These are phyloP conservation scores for Trebouxia sp. DNA, from an alignment of 139 green algal genomes.

Conservation along the genomic window DNA sequence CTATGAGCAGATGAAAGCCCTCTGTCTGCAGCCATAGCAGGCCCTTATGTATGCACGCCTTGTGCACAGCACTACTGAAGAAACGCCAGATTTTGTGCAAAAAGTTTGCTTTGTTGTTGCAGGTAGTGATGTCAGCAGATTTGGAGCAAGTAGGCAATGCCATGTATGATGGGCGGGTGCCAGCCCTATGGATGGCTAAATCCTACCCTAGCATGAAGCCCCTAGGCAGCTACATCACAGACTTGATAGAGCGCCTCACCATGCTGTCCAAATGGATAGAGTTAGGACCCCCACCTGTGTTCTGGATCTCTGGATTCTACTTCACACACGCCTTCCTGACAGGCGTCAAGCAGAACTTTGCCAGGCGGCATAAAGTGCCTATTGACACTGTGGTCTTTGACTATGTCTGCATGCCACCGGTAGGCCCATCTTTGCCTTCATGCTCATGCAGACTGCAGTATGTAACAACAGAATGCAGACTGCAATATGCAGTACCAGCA, in stretches of 20 bases:
- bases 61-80: too few relatives aligned
- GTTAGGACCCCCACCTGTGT: constrained; percentile 63
- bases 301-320: constrained; percentile 86
- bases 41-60: too few relatives aligned
- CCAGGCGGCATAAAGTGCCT: constrained; percentile 47
- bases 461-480: background rate
- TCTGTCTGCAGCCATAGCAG: too few relatives aligned
- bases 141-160: constrained; percentile 52
- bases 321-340: constrained; percentile 86
- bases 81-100: too few relatives aligned
- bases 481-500: background rate
- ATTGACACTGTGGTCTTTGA: constrained; percentile 55
- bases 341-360: constrained; percentile 59
- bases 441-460: background rate
- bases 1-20: too few relatives aligned
- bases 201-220: constrained; percentile 77
- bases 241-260: constrained; percentile 64
- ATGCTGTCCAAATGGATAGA: constrained; percentile 69
- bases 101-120: too few relatives aligned
- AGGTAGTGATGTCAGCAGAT: constrained; percentile 73
- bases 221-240: constrained; percentile 67
- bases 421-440: constrained; percentile 2
- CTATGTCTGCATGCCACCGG: constrained; percentile 45
- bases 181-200: constrained; percentile 63
- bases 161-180: constrained; percentile 63